Base-by-base conservation (phyloP, 1,139 yeast genomes). In the Zygotorulaspora mrakii region DNA sequence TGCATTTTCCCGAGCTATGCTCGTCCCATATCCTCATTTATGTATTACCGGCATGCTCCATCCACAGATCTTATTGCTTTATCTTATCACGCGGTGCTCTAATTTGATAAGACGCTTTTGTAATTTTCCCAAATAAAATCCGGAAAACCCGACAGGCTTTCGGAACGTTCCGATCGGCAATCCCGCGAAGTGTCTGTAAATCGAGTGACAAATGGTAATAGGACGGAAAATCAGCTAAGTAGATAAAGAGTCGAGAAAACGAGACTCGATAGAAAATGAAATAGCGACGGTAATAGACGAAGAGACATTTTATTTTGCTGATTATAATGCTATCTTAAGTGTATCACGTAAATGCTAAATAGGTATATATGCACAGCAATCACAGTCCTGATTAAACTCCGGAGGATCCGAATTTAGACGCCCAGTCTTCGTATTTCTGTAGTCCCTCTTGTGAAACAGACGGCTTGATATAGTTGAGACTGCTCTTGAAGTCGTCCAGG, bases 361-460 rank as follows among this genome's bases (percentile, higher is more conserved):
- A 28, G 13, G 6, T 7, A 24, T 24, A 24, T 9, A 11, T 24
- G 13, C 32, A 10, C n/a, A 9, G n/a, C n/a, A n/a, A n/a, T n/a
- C n/a, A n/a, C n/a, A 12, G 27, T 18, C 17, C 12, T 12, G 9
- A 23, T 60, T 62, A 83, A 4, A 87, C 95, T 29, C 96, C 96
- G 16, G 94, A 83, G 5, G 96, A 86, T 2, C 98, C 98, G 64
- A 79, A 91, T 61, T 83, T 73, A 21, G 68, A 61, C 2, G 96
- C 95, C 98, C 98, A 91, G 37, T 86, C 82, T 58, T 87, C 97
- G 64, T 79, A 82, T 40, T 80, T 78, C 34, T 68, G 67, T 40
- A 91, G 69, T 10, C 96, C 95, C 53, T 88, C 96, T 35, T 71
- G 70, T 25, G 94, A 82, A 5, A 94, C 98, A 61, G 96, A 85